Evolutionary conservation across 176 grass and related monocot species (phyloP), one percentile per base, ranked within the genome.

Genomic region (Cenchrus purpureus): DNA sequence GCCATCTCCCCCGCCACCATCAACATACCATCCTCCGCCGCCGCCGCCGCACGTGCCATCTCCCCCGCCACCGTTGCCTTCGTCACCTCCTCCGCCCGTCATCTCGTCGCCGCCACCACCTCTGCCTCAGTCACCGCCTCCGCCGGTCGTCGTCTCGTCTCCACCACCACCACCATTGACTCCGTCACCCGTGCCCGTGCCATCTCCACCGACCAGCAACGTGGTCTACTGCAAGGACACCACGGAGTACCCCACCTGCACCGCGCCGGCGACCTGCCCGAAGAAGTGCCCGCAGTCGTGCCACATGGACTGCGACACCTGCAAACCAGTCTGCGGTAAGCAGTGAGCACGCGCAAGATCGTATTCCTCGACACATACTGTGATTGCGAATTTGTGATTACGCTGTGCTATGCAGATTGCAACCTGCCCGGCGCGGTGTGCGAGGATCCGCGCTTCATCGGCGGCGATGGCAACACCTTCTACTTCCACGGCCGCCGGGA

Each of bases 391-490:
- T 32, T 32, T 32, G 11, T 42, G 34, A 7, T 15, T 5, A 31
- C 29, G 28, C 25, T 22, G 9, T 42, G 28, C n/a, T 50, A 1
- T 50, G 62, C 49, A 84, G 82, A 76, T 2, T 74, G 85, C 59
- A 65, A 74, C 77, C 0, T 15, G 34, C 77, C 85, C 0, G 85
- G 85, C 0, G 68, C 85, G 57, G 71, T 84, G 71, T 86, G 85
- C 59, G 7, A 65, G 32, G 85, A 86, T 46, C 77, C 77, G 22
- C 58, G 77, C 6, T 86, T 86, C 85, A 80, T 87, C 78, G 78
- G 78, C 71, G 78, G 85, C 60, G 85, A 80, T 34, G 79, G 86
- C 51, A 82, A 87, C 71, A 68, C 78, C 12, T 87, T 82, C 86
- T 82, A 82, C 71, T 87, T 82, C 85, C 85, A 87, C 42, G 71